These are phyloP conservation scores for Cyclotella atomus DNA, from an alignment of 108 stramenopile species.

Conservation along the genomic window DNA sequence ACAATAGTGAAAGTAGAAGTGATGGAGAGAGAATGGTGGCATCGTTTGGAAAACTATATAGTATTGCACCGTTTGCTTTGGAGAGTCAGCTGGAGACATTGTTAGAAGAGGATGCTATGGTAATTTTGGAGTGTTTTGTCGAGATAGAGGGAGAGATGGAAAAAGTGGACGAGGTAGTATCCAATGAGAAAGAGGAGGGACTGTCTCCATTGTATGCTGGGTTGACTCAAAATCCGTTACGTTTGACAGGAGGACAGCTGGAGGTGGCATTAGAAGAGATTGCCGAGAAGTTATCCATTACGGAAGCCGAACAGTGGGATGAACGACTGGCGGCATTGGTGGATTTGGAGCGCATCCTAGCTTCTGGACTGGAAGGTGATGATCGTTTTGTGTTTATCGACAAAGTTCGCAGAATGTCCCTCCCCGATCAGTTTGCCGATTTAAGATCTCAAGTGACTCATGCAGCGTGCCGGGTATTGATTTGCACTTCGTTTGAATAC, in stretches of 20 bases:
- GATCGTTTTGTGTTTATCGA: slow-evolving; percentile 40
- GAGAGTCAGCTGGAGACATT: slow-evolving; percentile 47
- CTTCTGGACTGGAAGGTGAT: slow-evolving; percentile 31
- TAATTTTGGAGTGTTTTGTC: slow-evolving; percentile 27
- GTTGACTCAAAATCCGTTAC: slow-evolving; percentile 25
- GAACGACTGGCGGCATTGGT: slow-evolving; percentile 39
- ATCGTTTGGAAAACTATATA: slow-evolving; percentile 25
- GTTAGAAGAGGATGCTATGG: slow-evolving; percentile 27
- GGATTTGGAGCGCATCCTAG: slow-evolving; percentile 49
- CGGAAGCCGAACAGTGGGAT: slow-evolving; percentile 53
- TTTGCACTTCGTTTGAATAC: slow-evolving; percentile 35
- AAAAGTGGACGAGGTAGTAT: too few relatives aligned
- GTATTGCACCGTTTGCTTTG: slow-evolving; percentile 32
- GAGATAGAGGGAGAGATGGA: background rate
- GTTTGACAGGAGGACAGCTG: slow-evolving; percentile 24
- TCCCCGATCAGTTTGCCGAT: slow-evolving; percentile 48
- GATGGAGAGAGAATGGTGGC: slow-evolving; percentile 3
- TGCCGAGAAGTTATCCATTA: slow-evolving; percentile 16
- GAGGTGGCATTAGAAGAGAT: slow-evolving; percentile 27
- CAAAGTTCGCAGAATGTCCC: slow-evolving; percentile 44
- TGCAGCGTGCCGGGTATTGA: slow-evolving; percentile 35
- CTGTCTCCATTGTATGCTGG: slow-evolving; percentile 30
- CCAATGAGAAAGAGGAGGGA: slow-evolving; percentile 1
- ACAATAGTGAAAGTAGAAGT: background rate
- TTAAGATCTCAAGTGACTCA: slow-evolving; percentile 55